phyloP scores from a whole-genome alignment of 345 rosid genomes.

The Cardiospermum halicacabum region DNA sequence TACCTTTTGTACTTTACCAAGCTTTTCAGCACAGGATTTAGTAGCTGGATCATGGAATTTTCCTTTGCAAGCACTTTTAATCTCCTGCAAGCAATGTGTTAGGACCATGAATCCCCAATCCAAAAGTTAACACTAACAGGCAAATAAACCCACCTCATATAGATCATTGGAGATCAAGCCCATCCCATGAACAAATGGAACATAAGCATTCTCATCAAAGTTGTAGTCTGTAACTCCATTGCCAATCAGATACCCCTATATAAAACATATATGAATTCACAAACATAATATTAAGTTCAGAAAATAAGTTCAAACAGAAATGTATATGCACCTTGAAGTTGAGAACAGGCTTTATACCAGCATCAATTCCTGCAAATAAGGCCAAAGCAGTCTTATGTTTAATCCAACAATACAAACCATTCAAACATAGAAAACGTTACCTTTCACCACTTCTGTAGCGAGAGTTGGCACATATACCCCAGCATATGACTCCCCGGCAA shows the following conservation, averaged over 20 bases:
- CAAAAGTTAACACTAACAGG: too few relatives aligned
- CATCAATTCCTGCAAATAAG: slow-evolving; percentile 51
- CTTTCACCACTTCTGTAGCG: slow-evolving; percentile 64
- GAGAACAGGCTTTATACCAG: slow-evolving; percentile 48
- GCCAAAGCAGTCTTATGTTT: neutral
- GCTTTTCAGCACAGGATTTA: slow-evolving; percentile 28
- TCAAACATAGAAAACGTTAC: slow-evolving; percentile 26
- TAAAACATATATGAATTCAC: slow-evolving; percentile 8
- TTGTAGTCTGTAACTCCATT: slow-evolving; percentile 77
- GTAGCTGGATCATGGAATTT: slow-evolving; percentile 34
- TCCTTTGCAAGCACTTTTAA: slow-evolving; percentile 47
- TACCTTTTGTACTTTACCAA: slow-evolving; percentile 55
- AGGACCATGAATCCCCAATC: slow-evolving; percentile 11
- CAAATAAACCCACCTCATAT: slow-evolving; percentile 63
- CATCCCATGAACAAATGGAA: slow-evolving; percentile 93
- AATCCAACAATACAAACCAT: slow-evolving; percentile 5
- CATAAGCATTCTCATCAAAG: slow-evolving; percentile 81
- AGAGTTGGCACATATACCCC: slow-evolving; percentile 90
- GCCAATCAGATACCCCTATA: slow-evolving; percentile 89
- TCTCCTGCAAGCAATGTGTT: slow-evolving; percentile 51
- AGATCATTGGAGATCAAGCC: slow-evolving; percentile 73
- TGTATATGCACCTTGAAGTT: slow-evolving; percentile 62
- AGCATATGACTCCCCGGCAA: slow-evolving; percentile 94
- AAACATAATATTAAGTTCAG: slow-evolving; percentile 11
- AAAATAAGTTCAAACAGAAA: neutral